Percentiles rank a stretch among this genome's conserved stretches.
Evolutionary conservation across 2,329 filamentous ascomycete genomes (phyloP).

Genomic region (Dendryphion nanum): DNA sequence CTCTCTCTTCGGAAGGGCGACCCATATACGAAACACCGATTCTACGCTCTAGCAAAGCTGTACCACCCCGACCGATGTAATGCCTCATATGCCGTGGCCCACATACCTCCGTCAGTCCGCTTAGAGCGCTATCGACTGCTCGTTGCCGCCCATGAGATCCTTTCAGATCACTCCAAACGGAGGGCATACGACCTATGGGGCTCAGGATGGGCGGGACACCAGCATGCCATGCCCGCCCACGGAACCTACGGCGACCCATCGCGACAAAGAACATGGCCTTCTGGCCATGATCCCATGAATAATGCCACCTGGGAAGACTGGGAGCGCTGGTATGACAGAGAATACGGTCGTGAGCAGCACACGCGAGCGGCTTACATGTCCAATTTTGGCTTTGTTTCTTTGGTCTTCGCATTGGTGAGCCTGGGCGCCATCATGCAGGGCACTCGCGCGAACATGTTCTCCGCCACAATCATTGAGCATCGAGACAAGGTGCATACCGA

Average conservation of each 20-base stretch:
- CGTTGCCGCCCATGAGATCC: constrained; percentile 81
- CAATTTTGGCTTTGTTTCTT: constrained; percentile 72
- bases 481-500: constrained; percentile 65
- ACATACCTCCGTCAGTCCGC: constrained; percentile 58
- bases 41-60: constrained; percentile 89
- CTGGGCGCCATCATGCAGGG: constrained; percentile 72
- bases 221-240: constrained; percentile 18
- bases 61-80: constrained; percentile 81
- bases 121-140: constrained; percentile 90
- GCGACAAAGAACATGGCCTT: constrained; percentile 31
- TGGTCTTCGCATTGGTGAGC: constrained; percentile 69
- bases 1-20: constrained; percentile 62
- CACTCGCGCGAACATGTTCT: constrained; percentile 63
- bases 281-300: constrained; percentile 49
- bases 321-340: constrained; percentile 58
- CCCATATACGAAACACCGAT: constrained; percentile 78
- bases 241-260: constrained; percentile 15
- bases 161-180: constrained; percentile 77
- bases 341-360: constrained; percentile 18
- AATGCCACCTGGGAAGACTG: constrained; percentile 99
- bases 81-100: constrained; percentile 38
- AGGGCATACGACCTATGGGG: constrained; percentile 80
- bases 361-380: constrained; percentile 64
- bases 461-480: constrained; percentile 63
- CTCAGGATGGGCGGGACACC: constrained; percentile 66